phyloP scores from a whole-genome alignment of 495 filamentous ascomycete species.

The Thermochaetoides thermophila region DNA sequence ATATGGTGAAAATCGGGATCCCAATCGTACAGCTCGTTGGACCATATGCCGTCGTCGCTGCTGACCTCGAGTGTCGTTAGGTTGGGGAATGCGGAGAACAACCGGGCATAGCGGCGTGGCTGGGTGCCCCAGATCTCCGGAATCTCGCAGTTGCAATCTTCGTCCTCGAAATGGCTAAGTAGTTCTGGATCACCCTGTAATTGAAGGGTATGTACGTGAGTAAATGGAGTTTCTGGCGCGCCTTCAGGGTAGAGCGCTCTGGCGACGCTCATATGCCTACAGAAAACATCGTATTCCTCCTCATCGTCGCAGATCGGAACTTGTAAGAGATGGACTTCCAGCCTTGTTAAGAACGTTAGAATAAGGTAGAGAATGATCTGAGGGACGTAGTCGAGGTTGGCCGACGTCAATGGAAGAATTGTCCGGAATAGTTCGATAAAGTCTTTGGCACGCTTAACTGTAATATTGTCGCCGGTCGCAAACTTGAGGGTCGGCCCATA shows the following conservation, averaged over 20 bases:
- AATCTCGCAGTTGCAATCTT: conserved; percentile 11
- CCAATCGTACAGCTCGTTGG: conserved; percentile 1
- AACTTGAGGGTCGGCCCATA: conserved; percentile 3
- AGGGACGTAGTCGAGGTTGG: conserved; percentile 9
- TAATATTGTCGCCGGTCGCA: neutral
- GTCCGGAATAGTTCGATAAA: neutral
- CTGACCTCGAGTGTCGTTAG: conserved; percentile 18
- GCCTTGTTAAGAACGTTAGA: conserved; percentile 8
- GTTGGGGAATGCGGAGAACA: conserved; percentile 10
- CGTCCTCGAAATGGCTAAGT: conserved; percentile 10
- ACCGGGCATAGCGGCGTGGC: conserved; percentile 6
- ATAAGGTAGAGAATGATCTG: conserved; percentile 13
- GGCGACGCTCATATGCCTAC: neutral
- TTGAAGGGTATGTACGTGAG: conserved; percentile 3
- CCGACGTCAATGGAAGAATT: neutral
- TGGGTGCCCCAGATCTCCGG: conserved; percentile 14
- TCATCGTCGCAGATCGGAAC: conserved; percentile 17
- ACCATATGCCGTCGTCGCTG: conserved; percentile 17
- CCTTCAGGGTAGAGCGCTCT: conserved; percentile 4
- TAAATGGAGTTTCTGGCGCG: conserved; percentile 1
- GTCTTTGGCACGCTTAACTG: conserved; percentile 1
- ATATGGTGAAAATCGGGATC: no score
- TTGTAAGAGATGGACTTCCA: conserved; percentile 17
- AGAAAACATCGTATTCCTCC: conserved; percentile 9
- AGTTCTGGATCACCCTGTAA: conserved; percentile 14